Conservation (phyloP, 129 eudicot species). For the Flaveria sonorensis region DNA sequence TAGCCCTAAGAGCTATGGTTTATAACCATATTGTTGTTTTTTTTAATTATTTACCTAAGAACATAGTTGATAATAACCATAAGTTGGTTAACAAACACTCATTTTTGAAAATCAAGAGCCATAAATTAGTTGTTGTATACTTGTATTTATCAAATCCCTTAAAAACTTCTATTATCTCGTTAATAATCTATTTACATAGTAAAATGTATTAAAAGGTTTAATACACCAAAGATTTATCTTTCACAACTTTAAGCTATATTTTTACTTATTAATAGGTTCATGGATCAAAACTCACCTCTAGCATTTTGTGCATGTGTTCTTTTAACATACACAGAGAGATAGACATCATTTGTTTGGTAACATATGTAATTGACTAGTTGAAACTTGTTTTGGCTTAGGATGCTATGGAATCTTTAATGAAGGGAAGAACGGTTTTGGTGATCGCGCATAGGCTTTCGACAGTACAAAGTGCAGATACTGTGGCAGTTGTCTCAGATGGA, state of each 20-base stretch:
- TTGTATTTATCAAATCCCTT: no score
- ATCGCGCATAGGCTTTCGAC: slow-evolving; percentile 78
- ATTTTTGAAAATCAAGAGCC: neutral
- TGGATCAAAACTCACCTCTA: neutral
- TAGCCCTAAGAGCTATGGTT: neutral
- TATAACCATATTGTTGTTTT: neutral
- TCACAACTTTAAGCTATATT: neutral
- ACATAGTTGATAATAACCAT: neutral
- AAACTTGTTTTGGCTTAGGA: slow-evolving; percentile 36
- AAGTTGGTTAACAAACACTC: neutral
- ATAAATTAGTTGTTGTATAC: no score
- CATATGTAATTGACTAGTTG: slow-evolving; percentile 3
- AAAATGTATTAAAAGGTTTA: no score
- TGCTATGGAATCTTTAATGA: slow-evolving; percentile 72
- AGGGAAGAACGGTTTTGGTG: slow-evolving; percentile 70
- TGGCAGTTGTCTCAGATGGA: slow-evolving; percentile 70
- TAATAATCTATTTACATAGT: no score
- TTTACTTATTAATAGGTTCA: neutral
- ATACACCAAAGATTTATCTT: no score
- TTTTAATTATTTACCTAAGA: neutral
- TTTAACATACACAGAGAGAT: neutral
- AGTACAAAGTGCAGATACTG: slow-evolving; percentile 63
- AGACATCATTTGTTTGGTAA: neutral
- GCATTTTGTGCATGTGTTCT: neutral
- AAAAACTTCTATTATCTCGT: no score